Evolutionary conservation across 257 asterid genomes (phyloP).

Genomic region (Nicotiana noctiflora): DNA sequence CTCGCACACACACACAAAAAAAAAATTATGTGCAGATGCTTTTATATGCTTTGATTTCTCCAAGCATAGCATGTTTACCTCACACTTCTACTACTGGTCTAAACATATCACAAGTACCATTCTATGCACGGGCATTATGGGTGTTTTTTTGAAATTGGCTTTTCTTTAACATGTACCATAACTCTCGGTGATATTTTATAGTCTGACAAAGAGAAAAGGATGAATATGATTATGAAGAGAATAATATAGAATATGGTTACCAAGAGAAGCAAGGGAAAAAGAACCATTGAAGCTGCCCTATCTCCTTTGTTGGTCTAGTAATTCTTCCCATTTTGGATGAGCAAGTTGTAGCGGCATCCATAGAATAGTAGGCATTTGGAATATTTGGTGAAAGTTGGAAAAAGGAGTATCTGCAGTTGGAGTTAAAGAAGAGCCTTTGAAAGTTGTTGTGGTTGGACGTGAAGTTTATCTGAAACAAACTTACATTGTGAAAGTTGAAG

Average conservation of each 20-base stretch:
- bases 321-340: background rate
- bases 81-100: background rate
- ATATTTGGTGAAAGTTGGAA: too few species aligned
- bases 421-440: too few species aligned
- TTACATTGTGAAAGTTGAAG: too few species aligned
- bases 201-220: background rate
- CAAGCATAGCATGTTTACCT: background rate
- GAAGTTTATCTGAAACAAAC: too few species aligned
- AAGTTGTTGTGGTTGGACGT: too few species aligned
- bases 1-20: too few species aligned
- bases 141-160: background rate
- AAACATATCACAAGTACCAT: background rate
- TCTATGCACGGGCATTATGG: background rate
- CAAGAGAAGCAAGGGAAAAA: background rate
- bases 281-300: background rate
- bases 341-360: background rate
- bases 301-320: background rate
- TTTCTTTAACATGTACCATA: background rate
- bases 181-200: background rate
- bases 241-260: background rate
- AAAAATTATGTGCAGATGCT: background rate
- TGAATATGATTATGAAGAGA: background rate
- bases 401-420: too few species aligned
- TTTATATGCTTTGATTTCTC: background rate
- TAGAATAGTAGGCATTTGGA: too few species aligned